phyloP scores from a whole-genome alignment of 768 basidiomycete species.

The Exidia glandulosa region DNA sequence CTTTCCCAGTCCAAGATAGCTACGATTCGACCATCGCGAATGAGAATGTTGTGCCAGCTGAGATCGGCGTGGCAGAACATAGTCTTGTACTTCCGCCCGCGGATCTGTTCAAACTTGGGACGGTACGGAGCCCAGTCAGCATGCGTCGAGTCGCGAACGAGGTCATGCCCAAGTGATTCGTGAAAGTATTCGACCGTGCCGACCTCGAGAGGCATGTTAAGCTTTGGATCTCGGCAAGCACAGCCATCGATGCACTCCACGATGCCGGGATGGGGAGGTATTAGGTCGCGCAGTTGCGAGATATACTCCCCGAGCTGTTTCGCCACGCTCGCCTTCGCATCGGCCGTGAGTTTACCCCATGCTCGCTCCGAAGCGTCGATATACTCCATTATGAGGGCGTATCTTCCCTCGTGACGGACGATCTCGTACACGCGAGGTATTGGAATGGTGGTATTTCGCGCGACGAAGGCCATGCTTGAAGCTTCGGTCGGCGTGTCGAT shows the following conservation, averaged over 20 bases:
- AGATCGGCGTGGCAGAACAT: slow-evolving; percentile 16
- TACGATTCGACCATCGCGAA: slow-evolving; percentile 8
- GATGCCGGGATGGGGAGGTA: slow-evolving; percentile 6
- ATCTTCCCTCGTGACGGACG: neutral
- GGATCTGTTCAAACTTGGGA: neutral
- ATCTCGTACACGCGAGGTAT: slow-evolving; percentile 13
- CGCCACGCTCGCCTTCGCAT: neutral
- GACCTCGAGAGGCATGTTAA: too few relatives aligned
- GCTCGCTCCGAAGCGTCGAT: slow-evolving; percentile 9
- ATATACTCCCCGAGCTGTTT: neutral
- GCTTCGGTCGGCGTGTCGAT: slow-evolving; percentile 8
- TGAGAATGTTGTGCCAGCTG: slow-evolving; percentile 12
- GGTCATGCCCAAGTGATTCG: too few relatives aligned
- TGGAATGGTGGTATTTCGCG: slow-evolving; percentile 14
- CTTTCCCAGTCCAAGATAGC: slow-evolving; percentile 27
- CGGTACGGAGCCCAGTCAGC: neutral
- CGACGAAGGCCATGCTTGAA: slow-evolving; percentile 11
- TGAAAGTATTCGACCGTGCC: too few relatives aligned
- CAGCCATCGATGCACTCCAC: slow-evolving; percentile 1
- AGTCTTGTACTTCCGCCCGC: neutral
- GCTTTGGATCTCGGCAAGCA: slow-evolving; percentile 21
- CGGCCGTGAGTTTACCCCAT: neutral
- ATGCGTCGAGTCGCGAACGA: too few relatives aligned
- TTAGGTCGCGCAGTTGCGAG: slow-evolving; percentile 8
- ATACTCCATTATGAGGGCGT: slow-evolving; percentile 11